phyloP scores from a whole-genome alignment of 2,329 filamentous ascomycete species.

The Coniochaeta sp. region DNA sequence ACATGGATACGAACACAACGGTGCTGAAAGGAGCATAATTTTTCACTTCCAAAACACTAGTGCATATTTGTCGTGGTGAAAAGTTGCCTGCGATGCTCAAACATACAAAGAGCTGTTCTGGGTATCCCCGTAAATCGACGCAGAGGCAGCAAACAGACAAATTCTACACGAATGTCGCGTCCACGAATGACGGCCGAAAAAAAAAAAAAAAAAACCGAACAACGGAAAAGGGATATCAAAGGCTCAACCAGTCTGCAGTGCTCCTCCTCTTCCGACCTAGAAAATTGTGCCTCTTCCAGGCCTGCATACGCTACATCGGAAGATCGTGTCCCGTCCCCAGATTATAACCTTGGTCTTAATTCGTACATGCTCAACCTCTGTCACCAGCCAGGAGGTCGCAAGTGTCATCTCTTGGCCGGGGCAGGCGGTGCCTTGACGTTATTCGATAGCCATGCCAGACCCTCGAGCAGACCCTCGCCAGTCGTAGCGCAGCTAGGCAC shows the following conservation, averaged over 20 bases:
- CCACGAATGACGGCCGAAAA: background rate
- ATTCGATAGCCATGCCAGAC: slow-evolving; percentile 76
- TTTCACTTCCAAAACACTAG: background rate
- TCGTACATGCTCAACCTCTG: slow-evolving; percentile 4
- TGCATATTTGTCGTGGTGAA: background rate
- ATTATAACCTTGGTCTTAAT: background rate
- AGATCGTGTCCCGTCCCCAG: background rate
- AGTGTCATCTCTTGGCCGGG: slow-evolving; percentile 45
- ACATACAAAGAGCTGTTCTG: slow-evolving; percentile 1
- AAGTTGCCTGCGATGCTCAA: background rate
- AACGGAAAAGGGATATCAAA: slow-evolving; percentile 7
- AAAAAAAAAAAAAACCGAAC: slow-evolving; percentile 1
- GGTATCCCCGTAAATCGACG: slow-evolving; percentile 10
- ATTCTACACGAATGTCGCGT: background rate
- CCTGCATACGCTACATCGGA: background rate
- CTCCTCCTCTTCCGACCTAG: background rate
- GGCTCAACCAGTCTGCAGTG: slow-evolving; percentile 3
- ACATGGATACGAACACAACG: background rate
- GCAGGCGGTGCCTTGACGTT: slow-evolving; percentile 64
- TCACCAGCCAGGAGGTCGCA: background rate
- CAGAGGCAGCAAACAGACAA: background rate
- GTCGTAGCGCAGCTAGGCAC: slow-evolving; percentile 77
- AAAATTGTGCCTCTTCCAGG: background rate
- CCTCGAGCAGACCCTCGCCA: slow-evolving; percentile 74
- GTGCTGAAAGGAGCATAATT: background rate